Base-by-base conservation (phyloP, 2,329 filamentous ascomycete species). In the Paecilomyces sp. region DNA sequence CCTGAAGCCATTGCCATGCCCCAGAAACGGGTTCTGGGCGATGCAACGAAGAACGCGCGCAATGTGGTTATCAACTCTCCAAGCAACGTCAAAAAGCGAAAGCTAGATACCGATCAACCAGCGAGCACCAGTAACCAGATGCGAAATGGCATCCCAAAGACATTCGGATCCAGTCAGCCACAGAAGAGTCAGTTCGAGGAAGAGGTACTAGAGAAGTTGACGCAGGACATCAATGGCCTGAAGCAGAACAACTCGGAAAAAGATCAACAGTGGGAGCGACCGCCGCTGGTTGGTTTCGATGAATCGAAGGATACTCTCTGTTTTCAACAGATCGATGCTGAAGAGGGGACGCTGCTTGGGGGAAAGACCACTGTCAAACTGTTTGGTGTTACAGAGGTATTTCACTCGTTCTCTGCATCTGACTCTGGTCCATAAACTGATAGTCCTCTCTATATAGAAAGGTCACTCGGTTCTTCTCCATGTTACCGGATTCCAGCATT, bases 321-420 rank as follows among this genome's bases (percentile, higher is more conserved):
- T 64, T 97, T 99, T 71, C 94, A 99, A 77, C 89, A 95, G 70
- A 99, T 99, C 66, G 95, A 99, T 70, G 89, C 87, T 1, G 92
- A 97, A 71, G 93, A 99, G 73, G 93, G 94, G 22, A 89, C 86
- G 3, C 75, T 97, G 1, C 80, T 88, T 71, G 90, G 90, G 55
- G 91, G 90, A 22, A 87, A 81, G 70, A 81, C 90, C 0, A 88
- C 91, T 0, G 85, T 99, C 60, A 95, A 94, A 79, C 83, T 99
- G 22, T 99, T 97, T 76, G 94, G 94, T 68, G 92, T 97, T 3
- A 96, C 91, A 34, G 86, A 89, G 80, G 86, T 86, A 75, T 59
- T 71, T 66, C n/a, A 33, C 22, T 12, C 24, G 22, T 22, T 22
- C 3, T 47, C 41, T 31, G 30, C 31, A 28, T 25, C 54, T 25